Conservation (phyloP, 108 stramenopile species). For the Nitzschia sp. region DNA sequence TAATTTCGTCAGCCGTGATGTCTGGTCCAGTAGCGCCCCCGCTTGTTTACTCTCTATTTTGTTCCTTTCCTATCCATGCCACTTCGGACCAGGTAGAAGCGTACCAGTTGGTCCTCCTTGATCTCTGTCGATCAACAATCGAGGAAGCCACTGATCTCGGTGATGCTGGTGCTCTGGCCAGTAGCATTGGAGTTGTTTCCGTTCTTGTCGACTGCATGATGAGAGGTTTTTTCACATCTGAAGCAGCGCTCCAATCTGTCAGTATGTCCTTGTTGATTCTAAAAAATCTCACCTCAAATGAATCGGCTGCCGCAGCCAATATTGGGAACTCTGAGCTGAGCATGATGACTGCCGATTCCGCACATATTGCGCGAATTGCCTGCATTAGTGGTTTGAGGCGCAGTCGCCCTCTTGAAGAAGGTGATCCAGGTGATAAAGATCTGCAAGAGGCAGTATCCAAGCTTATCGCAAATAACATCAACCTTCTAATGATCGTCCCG, state of each 20-base stretch:
- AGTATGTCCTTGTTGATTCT: slow-evolving; percentile 54
- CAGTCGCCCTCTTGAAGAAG: slow-evolving; percentile 57
- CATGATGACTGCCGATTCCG: slow-evolving; percentile 72
- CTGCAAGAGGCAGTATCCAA: slow-evolving; percentile 60
- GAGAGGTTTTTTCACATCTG: slow-evolving; percentile 76
- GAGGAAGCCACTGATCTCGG: slow-evolving; percentile 79
- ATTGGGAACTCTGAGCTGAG: slow-evolving; percentile 55
- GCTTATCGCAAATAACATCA: slow-evolving; percentile 51
- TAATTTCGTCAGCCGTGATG: slow-evolving; percentile 67
- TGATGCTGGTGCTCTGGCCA: slow-evolving; percentile 70
- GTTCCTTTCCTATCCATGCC: slow-evolving; percentile 81
- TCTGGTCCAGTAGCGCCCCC: slow-evolving; percentile 72
- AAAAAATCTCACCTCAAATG: slow-evolving; percentile 54
- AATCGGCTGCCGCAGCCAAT: slow-evolving; percentile 54
- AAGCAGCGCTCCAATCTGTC: slow-evolving; percentile 61
- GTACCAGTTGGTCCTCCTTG: slow-evolving; percentile 78
- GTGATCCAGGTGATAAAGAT: slow-evolving; percentile 65
- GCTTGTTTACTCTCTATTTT: slow-evolving; percentile 68
- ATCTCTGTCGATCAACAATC: slow-evolving; percentile 63
- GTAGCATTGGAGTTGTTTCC: slow-evolving; percentile 76
- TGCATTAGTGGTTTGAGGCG: slow-evolving; percentile 62
- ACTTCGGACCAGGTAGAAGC: slow-evolving; percentile 80
- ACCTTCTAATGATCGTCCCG: slow-evolving; percentile 68
- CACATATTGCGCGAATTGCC: slow-evolving; percentile 73
- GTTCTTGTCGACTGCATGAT: slow-evolving; percentile 77